A percentile compares a stretch with the other conserved stretches of the same genome.
Conservation (phyloP, 306 rosid genomes). For the Fagus sylvatica region DNA sequence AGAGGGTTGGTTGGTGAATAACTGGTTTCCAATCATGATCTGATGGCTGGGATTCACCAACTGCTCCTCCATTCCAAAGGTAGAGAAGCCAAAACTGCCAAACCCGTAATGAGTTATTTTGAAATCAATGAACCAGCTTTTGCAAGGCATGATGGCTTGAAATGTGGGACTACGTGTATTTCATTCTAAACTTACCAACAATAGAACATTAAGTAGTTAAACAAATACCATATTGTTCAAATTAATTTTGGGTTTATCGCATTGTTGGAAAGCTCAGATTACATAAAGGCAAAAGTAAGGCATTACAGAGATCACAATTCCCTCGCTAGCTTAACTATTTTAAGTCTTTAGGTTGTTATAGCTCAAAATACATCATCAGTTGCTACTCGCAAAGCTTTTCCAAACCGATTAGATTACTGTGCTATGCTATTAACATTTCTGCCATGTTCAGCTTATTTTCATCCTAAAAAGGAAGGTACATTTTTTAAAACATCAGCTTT, state of each 20-base stretch:
- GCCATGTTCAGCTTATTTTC: too few relatives aligned
- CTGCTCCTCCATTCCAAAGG: not conserved
- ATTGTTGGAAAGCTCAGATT: not conserved
- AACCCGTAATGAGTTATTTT: not conserved
- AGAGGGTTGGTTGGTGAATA: not conserved
- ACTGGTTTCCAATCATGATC: not conserved
- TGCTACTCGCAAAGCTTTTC: not conserved
- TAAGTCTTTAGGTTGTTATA: not conserved
- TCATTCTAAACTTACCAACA: not conserved
- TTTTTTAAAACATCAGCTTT: too few relatives aligned
- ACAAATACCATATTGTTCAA: not conserved
- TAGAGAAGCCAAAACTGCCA: not conserved
- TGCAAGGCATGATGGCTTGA: not conserved
- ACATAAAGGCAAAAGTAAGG: not conserved
- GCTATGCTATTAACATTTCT: not conserved
- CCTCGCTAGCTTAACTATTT: not conserved
- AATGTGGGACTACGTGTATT: not conserved
- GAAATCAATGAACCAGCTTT: not conserved
- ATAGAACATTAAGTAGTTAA: not conserved
- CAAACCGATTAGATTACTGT: not conserved
- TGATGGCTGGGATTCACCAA: not conserved
- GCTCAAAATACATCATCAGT: not conserved
- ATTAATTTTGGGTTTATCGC: not conserved
- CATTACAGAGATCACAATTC: not conserved
- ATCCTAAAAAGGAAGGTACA: too few relatives aligned